Base-by-base conservation (phyloP, 345 rosid genomes). In the Cardamine resedifolia region DNA sequence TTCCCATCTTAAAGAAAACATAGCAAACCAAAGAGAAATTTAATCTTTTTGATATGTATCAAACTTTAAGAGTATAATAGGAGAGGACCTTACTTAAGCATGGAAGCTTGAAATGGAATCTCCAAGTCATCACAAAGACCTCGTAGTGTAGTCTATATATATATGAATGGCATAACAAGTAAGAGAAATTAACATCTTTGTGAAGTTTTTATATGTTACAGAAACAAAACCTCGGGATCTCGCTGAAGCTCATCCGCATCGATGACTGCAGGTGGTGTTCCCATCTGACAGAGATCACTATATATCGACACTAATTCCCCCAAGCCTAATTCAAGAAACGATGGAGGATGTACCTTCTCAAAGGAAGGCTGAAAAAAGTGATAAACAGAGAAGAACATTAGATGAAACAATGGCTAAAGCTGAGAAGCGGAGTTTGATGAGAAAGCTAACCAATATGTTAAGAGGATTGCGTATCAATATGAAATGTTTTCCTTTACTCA, bases 401-500 rank as follows among this genome's bases (percentile, higher is more conserved):
- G 63, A 58, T 56, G 15, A 74, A 30, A 75, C n/a, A 33, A 10
- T 47, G 10, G 58, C 15, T 23, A 34, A 70, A 53, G 41, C n/a
- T 24, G 27, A 47, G 36, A 70, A 43, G 10, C 0, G 0, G 16
- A 5, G 36, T 30, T 45, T 16, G 33, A 6, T 24, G 48, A 44
- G 27, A 34, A 55, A 19, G 60, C 82, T 81, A 77, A 92, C 96
- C 88, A 92, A 53, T 72, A 87, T 71, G 77, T 83, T 81, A 41
- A 90, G 85, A n/a, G 96, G 98, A 80, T 85, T 86, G 24, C 90
- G 74, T 51, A 90, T 90, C 78, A 90, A 69, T 72, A 92, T 82
- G 79, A 92, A 85, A 72, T 92, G 98, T 55, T 88, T 88, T 73
- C 93, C 96, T 78, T 84, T 87, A 77, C 81, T 81, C 87, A 92